Percentiles rank a stretch among this genome's conserved stretches.
Conservation (phyloP, 1,139 yeast genomes). For the Kodamaea ohmeri region DNA sequence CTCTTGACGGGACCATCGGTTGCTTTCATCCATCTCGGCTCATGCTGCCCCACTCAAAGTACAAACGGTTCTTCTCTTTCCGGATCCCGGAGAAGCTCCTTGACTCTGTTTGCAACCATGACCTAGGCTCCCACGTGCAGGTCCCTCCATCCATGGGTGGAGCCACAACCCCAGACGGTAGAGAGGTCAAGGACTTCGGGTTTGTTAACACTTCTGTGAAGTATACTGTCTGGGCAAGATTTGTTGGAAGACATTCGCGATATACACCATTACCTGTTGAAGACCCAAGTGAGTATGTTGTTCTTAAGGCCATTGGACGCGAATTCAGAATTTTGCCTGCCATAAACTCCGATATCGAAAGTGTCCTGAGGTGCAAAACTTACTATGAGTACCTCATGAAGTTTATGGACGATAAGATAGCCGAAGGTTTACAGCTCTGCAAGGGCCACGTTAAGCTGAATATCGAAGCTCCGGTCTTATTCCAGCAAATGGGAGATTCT, state of each 20-base stretch:
- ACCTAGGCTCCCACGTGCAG: slow-evolving; percentile 35
- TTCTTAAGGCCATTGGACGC: slow-evolving; percentile 32
- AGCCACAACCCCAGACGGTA: not conserved
- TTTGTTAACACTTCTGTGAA: slow-evolving; percentile 16
- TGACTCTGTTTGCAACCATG: slow-evolving; percentile 38
- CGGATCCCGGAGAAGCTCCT: slow-evolving; percentile 37
- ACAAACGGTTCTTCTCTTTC: slow-evolving; percentile 42
- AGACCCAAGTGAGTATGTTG: slow-evolving; percentile 35
- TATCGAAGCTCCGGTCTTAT: not conserved
- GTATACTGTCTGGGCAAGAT: slow-evolving; percentile 23
- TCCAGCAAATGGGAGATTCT: not conserved
- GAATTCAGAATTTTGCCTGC: slow-evolving; percentile 30
- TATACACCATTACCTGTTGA: slow-evolving; percentile 14
- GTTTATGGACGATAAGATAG: slow-evolving; percentile 10
- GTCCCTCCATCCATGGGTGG: slow-evolving; percentile 18
- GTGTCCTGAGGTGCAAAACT: slow-evolving; percentile 14
- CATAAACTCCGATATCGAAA: slow-evolving; percentile 8
- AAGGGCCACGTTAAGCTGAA: not conserved
- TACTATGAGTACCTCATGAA: slow-evolving; percentile 13
- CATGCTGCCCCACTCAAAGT: slow-evolving; percentile 32
- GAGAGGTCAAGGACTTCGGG: slow-evolving; percentile 17
- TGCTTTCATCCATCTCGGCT: slow-evolving; percentile 29
- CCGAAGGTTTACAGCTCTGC: slow-evolving; percentile 16
- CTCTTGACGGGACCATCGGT: slow-evolving; percentile 30
- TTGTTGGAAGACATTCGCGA: slow-evolving; percentile 22